These are phyloP conservation scores for Pleurotus tuoliensis DNA, from an alignment of 768 basidiomycete species.

Conservation along the genomic window DNA sequence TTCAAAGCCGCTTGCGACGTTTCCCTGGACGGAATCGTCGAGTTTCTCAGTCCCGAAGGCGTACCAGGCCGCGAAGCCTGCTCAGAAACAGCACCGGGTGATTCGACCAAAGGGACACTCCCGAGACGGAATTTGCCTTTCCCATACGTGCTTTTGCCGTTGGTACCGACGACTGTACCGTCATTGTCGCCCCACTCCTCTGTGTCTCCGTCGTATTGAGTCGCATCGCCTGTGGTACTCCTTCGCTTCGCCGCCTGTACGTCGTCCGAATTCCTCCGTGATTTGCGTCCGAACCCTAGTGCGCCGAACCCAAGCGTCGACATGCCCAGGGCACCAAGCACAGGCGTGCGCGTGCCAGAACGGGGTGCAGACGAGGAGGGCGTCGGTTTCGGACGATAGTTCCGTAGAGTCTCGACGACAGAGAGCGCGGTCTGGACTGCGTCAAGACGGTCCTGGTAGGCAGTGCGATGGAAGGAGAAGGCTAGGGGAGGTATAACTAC, in stretches of 20 bases:
- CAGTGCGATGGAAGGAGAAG: conserved; percentile 73
- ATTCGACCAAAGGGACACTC: conserved; percentile 23
- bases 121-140: background rate
- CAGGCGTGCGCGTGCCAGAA: conserved; percentile 40
- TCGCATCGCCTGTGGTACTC: background rate
- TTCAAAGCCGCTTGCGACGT: background rate
- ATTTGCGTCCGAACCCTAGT: background rate
- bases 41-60: conserved; percentile 1
- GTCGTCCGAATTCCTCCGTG: background rate
- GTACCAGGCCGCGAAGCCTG: background rate
- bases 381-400: conserved; percentile 51
- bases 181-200: conserved; percentile 27
- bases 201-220: conserved; percentile 18
- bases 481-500: conserved; percentile 28
- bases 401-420: conserved; percentile 64
- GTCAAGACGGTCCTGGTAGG: conserved; percentile 68
- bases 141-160: conserved; percentile 11
- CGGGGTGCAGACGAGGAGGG: conserved; percentile 21
- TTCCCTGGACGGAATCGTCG: background rate
- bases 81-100: background rate
- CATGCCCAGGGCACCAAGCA: conserved; percentile 29
- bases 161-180: conserved; percentile 10
- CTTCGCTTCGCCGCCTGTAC: background rate
- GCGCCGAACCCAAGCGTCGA: conserved; percentile 2
- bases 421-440: conserved; percentile 48